A percentile compares a stretch with the other conserved stretches of the same genome.
These are phyloP conservation scores for Nemania bipapillata DNA, from an alignment of 2,329 filamentous ascomycete genomes.

Conservation along the genomic window DNA sequence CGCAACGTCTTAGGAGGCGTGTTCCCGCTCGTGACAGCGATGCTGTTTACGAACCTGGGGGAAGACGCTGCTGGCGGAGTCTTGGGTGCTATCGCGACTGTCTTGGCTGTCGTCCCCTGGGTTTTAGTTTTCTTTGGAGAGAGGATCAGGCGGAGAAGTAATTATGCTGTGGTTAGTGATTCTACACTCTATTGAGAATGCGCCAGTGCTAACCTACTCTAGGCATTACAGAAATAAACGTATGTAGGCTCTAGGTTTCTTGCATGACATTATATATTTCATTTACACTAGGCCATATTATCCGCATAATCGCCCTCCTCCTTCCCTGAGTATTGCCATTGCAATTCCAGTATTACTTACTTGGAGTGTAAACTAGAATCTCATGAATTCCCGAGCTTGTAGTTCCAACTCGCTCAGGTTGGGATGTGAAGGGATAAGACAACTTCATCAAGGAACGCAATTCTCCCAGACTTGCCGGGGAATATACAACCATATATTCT, in stretches of 20 bases:
- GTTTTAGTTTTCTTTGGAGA: constrained; percentile 82
- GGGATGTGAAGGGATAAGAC: neutral
- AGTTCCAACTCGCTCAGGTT: neutral
- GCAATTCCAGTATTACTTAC: neutral
- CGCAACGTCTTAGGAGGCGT: constrained; percentile 83
- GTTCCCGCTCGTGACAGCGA: constrained; percentile 80
- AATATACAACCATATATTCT: neutral
- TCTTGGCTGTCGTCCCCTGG: constrained; percentile 86
- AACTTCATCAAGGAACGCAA: neutral
- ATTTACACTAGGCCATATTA: neutral
- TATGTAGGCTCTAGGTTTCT: constrained; percentile 12
- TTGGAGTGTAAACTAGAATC: neutral
- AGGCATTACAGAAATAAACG: constrained; percentile 28
- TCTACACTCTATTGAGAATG: neutral
- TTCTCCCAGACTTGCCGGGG: neutral
- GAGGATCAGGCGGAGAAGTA: constrained; percentile 77
- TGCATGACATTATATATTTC: neutral
- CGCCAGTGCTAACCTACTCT: constrained; percentile 17
- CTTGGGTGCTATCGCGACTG: constrained; percentile 75
- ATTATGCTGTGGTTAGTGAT: constrained; percentile 72
- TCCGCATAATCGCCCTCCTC: neutral
- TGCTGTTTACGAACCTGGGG: constrained; percentile 78
- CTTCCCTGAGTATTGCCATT: neutral
- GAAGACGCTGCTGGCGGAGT: constrained; percentile 77
- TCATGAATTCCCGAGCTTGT: neutral